Base-by-base conservation (phyloP, 2,329 filamentous ascomycete species). In the Ascochyta clinopodiicola region DNA sequence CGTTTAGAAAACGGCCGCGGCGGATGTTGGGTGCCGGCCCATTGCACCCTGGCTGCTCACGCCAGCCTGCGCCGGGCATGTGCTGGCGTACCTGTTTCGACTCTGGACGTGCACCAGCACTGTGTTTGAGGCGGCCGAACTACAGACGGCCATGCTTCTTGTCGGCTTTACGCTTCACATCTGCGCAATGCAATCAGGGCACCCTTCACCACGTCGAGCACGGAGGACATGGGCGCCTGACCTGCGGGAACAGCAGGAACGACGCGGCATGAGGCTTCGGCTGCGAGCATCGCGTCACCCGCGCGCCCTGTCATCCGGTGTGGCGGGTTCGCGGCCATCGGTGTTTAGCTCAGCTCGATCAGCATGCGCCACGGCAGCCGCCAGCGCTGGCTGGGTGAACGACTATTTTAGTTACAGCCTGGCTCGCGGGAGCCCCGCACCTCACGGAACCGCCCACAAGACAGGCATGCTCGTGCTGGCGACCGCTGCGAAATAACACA, bases 41-140 rank as follows among this genome's bases (percentile, higher is more conserved):
- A 57, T 62, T 62, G 45, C 47, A 51, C 52, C 52, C 52, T 47
- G 52, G 52, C 39, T 29, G 21, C 49, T 44, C 49, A 48, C 39
- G 32, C 55, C 51, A 57, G 56, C 27, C 55, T 46, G 53, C 43
- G 31, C 52, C 53, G 59, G 63, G 60, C 49, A 50, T 60, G 57
- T 60, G 59, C 51, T 68, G 68, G 66, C 68, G 68, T 72, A 57
- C 70, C 69, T 72, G 69, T 71, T 70, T 73, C 68, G 65, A 61
- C 19, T 25, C 32, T 17, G 44, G 44, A 54, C 44, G 51, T 45
- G 62, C 57, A 49, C 56, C 59, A 60, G 62, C 61, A 54, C 61
- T 32, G 61, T 60, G 67, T 70, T 64, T 62, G 66, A 67, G 61
- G 57, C 59, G 61, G 55, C 59, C 47, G 54, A 48, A 17, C 17